Conservation (phyloP, 305 asterid genomes). For the Fraxinus albicans region DNA sequence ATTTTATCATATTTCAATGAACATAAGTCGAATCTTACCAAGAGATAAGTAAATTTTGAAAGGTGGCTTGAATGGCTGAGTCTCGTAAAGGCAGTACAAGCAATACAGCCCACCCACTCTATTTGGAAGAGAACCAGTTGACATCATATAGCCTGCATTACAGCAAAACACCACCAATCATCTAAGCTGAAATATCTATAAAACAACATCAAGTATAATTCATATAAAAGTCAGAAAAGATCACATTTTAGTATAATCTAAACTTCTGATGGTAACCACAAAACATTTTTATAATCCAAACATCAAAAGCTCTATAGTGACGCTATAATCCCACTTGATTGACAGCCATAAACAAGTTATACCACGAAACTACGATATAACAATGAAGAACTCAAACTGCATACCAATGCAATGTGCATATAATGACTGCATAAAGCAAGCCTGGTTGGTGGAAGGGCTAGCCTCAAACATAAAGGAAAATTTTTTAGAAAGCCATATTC, state of each 20-base stretch:
- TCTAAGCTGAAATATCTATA: neutral
- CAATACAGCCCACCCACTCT: constrained; percentile 82
- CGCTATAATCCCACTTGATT: neutral
- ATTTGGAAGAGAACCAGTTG: constrained; percentile 49
- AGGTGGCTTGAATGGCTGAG: constrained; percentile 86
- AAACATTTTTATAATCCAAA: neutral
- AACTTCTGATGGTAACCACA: neutral
- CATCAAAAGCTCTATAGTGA: neutral
- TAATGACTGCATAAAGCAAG: constrained; percentile 83
- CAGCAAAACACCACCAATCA: constrained; percentile 1
- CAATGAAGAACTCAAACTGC: constrained; percentile 12
- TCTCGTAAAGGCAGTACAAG: constrained; percentile 73
- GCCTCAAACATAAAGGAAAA: constrained; percentile 83
- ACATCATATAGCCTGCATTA: constrained; percentile 58
- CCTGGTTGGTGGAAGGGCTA: constrained; percentile 72
- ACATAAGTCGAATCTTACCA: constrained; percentile 41
- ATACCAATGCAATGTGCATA: constrained; percentile 71
- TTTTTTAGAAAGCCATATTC: constrained; percentile 70
- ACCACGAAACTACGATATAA: neutral
- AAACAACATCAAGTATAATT: neutral
- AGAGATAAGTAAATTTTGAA: constrained; percentile 77
- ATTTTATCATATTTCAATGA: neutral
- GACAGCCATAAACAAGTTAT: constrained; percentile 6
- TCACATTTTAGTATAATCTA: neutral
- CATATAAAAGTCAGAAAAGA: neutral